Percentiles rank a stretch among this genome's conserved stretches.
These are phyloP conservation scores for Mortierella sp. DNA, from an alignment of 371 early-diverging fungal species.

Conservation along the genomic window DNA sequence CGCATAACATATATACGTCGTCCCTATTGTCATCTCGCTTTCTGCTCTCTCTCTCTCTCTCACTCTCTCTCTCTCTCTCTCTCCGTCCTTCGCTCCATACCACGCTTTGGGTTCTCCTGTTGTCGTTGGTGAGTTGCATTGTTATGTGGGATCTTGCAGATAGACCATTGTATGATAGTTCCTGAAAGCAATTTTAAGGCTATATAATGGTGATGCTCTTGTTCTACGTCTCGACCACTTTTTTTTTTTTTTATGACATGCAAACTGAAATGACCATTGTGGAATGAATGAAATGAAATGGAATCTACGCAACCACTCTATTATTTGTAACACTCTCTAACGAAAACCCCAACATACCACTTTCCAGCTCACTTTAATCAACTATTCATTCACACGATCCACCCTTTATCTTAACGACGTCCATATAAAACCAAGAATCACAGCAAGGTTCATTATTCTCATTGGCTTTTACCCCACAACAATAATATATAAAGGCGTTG, in stretches of 20 bases:
- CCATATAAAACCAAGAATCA: constrained; percentile 4
- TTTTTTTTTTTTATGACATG: constrained; percentile 4
- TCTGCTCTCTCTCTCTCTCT: background rate
- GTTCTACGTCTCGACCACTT: background rate
- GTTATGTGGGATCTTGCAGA: background rate
- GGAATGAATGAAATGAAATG: constrained; percentile 7
- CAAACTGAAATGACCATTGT: background rate
- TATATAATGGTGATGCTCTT: background rate
- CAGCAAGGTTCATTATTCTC: constrained; percentile 22
- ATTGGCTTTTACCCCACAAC: constrained; percentile 6
- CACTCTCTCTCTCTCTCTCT: background rate
- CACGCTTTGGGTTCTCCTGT: constrained; percentile 14
- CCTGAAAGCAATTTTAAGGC: background rate
- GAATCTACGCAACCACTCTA: background rate
- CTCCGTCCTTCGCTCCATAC: constrained; percentile 7
- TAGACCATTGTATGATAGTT: background rate
- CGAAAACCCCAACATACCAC: background rate
- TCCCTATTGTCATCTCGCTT: background rate
- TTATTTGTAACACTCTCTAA: background rate
- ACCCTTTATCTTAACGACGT: background rate
- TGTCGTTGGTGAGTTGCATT: constrained; percentile 17
- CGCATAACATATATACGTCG: background rate
- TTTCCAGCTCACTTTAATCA: constrained; percentile 1
- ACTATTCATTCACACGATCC: background rate
- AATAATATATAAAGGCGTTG: background rate